Evolutionary conservation across 106 monocot species (phyloP).

Genomic region (Platanthera guangdongensis): DNA sequence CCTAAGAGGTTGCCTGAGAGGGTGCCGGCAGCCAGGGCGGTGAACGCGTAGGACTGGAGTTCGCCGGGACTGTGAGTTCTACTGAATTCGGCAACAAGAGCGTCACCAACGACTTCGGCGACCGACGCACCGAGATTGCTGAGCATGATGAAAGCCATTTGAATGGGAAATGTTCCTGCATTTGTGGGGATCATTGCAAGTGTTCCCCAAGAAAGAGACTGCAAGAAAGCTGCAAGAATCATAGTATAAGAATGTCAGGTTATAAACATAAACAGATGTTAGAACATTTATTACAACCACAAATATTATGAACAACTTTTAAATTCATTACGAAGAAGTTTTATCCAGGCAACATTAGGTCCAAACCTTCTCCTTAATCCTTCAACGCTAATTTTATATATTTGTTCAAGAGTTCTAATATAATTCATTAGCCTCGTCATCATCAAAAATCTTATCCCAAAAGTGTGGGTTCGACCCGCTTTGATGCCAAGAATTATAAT

Average conservation of each 20-base stretch:
- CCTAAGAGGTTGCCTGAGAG: conserved; percentile 70
- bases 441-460: too few relatives aligned
- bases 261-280: background rate
- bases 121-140: conserved; percentile 77
- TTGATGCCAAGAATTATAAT: too few relatives aligned
- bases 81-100: conserved; percentile 62
- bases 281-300: background rate
- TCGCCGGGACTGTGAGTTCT: conserved; percentile 36
- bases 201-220: conserved; percentile 72
- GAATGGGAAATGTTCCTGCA: conserved; percentile 31
- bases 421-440: too few relatives aligned
- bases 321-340: too few relatives aligned
- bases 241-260: background rate
- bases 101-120: conserved; percentile 69
- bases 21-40: conserved; percentile 55
- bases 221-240: conserved; percentile 44
- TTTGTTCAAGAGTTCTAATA: too few relatives aligned
- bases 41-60: conserved; percentile 71
- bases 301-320: too few relatives aligned
- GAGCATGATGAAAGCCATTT: conserved; percentile 67
- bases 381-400: too few relatives aligned
- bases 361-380: too few relatives aligned
- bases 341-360: too few relatives aligned
- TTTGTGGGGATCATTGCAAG: conserved; percentile 44
- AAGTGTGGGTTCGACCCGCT: too few relatives aligned